Base-by-base conservation (phyloP, 2,329 filamentous ascomycete species). In the Aspergillus fumigatiaffinis region DNA sequence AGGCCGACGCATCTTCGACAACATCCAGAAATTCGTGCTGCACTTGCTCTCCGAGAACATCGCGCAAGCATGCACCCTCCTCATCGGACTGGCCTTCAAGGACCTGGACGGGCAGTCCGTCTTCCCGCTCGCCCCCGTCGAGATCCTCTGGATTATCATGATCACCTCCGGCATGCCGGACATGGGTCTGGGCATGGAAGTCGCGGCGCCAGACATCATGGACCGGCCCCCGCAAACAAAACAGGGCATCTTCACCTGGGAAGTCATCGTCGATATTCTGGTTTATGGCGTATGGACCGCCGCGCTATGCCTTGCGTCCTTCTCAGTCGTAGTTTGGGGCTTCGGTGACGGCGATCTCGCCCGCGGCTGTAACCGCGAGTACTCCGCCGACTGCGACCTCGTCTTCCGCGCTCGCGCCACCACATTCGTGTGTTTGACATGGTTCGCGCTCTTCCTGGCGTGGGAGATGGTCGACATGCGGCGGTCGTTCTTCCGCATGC, bases 121-220 rank as follows among this genome's bases (percentile, higher is more conserved):
- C 9, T 96, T 95, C 73, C 92, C 91, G 3, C 84, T 96, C 46
- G 86, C 90, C 0, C 91, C 92, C 0, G 85, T 96, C 12, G 87
- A 96, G 66, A 93, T 96, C 61, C 83, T 96, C 58, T 96, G 91
- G 91, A 91, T 96, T 72, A 96, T 96, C 74, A 93, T 96, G 89
- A 84, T 94, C 55, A 96, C 92, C 0, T 93, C 90, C 41, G 90
- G 88, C 57, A 86, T 94, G 72, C 91, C 91, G 1, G 92, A 92
- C 58, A 94, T 96, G 78, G 92, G 91, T 42, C 84, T 96, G 0
- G 91, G 91, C 21, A 88, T 91, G 64, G 91, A 96, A 73, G 77
- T 82, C 48, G 90, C 90, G 0, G 84, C 87, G 0, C 82, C 84
- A 1, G 89, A 93, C 68, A 87, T 96, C 59, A 91, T 96, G 84